Evolutionary conservation across 768 basidiomycete genomes (phyloP).

Genomic region (Kwoniella dejecticola): DNA sequence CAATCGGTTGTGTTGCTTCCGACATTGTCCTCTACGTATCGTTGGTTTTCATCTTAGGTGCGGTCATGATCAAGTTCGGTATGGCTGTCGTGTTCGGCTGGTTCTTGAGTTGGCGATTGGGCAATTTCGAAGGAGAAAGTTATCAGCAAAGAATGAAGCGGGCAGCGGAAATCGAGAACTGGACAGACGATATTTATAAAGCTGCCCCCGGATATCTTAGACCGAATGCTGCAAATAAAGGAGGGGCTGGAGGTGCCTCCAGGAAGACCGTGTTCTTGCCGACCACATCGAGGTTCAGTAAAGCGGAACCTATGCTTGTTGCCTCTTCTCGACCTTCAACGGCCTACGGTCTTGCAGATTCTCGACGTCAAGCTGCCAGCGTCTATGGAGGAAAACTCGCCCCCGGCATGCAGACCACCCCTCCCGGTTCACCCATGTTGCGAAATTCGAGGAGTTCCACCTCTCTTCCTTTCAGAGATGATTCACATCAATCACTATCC

Average conservation of each 20-base stretch:
- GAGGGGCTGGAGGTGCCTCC: slow-evolving; percentile 61
- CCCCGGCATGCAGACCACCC: slow-evolving; percentile 62
- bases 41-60: slow-evolving; percentile 94
- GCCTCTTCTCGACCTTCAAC: slow-evolving; percentile 50
- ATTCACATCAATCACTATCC: slow-evolving; percentile 52
- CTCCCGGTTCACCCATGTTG: slow-evolving; percentile 72
- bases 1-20: slow-evolving; percentile 94
- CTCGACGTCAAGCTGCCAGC: slow-evolving; percentile 57
- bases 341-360: slow-evolving; percentile 46
- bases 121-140: slow-evolving; percentile 89
- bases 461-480: slow-evolving; percentile 65
- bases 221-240: slow-evolving; percentile 77
- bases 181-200: slow-evolving; percentile 93
- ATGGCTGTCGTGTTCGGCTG: slow-evolving; percentile 98
- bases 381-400: slow-evolving; percentile 57
- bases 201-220: slow-evolving; percentile 88
- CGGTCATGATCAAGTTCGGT: slow-evolving; percentile 88
- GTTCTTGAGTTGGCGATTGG: slow-evolving; percentile 96
- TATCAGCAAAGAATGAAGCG: slow-evolving; percentile 89
- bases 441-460: slow-evolving; percentile 79
- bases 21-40: slow-evolving; percentile 92
- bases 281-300: slow-evolving; percentile 64
- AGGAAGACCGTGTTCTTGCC: slow-evolving; percentile 59
- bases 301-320: slow-evolving; percentile 66
- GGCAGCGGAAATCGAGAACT: slow-evolving; percentile 87